These are phyloP conservation scores for Monilinia aucupariae DNA, from an alignment of 2,329 filamentous ascomycete genomes.

Conservation along the genomic window DNA sequence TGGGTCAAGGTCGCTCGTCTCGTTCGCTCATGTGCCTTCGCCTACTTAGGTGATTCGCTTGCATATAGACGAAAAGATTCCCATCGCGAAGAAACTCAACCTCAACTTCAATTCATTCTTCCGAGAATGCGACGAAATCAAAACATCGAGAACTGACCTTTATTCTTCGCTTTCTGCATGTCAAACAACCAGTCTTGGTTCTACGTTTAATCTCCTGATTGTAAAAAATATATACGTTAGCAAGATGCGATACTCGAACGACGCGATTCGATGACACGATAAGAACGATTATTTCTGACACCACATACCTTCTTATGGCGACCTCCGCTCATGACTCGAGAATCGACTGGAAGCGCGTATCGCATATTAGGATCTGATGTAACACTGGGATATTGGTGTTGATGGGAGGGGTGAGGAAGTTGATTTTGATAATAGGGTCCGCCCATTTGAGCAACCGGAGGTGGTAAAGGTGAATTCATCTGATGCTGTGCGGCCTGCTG, in stretches of 20 bases:
- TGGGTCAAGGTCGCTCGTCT: conserved; percentile 20
- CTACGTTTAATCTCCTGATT: conserved; percentile 65
- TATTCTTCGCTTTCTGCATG: conserved; percentile 61
- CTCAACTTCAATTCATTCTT: conserved; percentile 29
- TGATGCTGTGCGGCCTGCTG: conserved; percentile 32
- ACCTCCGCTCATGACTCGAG: conserved; percentile 53
- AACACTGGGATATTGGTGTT: conserved; percentile 46
- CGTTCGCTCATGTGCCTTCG: conserved; percentile 34
- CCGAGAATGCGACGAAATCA: conserved; percentile 22
- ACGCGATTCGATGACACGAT: conserved; percentile 14
- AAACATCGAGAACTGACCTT: conserved; percentile 52
- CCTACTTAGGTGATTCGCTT: conserved; percentile 38
- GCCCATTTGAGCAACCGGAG: conserved; percentile 46
- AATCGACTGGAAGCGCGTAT: conserved; percentile 50
- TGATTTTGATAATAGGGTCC: conserved; percentile 43
- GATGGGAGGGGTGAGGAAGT: conserved; percentile 40
- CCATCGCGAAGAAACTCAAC: conserved; percentile 31
- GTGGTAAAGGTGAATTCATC: conserved; percentile 50
- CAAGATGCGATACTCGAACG: conserved; percentile 19
- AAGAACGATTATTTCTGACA: not conserved
- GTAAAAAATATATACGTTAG: conserved; percentile 26
- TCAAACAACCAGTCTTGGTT: conserved; percentile 68
- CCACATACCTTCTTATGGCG: conserved; percentile 49
- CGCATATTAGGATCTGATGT: conserved; percentile 46
- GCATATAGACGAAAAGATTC: conserved; percentile 34